A percentile compares a stretch with the other conserved stretches of the same genome.
These are phyloP conservation scores for Sarcocystis neurona DNA, from an alignment of 169 alveolate species.

Conservation along the genomic window DNA sequence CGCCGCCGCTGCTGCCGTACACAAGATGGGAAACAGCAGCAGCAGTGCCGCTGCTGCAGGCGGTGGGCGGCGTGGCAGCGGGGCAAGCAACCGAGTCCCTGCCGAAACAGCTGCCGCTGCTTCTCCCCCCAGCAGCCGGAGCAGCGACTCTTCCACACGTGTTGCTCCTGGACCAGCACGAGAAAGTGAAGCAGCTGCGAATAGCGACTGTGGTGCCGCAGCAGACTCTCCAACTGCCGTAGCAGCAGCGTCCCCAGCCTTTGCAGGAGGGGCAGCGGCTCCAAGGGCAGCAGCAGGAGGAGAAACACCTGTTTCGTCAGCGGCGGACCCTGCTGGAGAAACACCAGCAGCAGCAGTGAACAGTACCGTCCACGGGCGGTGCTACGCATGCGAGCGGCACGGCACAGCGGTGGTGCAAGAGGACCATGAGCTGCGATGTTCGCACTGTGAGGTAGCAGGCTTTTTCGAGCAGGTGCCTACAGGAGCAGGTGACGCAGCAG, in stretches of 20 bases:
- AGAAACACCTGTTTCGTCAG: too few relatives aligned
- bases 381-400: neutral
- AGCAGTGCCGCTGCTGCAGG: neutral
- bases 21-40: neutral
- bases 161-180: too few relatives aligned
- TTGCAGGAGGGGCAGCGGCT: too few relatives aligned
- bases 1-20: neutral
- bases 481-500: neutral
- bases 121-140: neutral
- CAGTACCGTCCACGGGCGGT: neutral
- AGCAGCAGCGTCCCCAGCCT: too few relatives aligned
- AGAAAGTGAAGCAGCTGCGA: too few relatives aligned
- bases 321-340: too few relatives aligned
- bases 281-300: too few relatives aligned
- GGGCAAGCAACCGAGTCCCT: too few relatives aligned
- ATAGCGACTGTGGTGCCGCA: too few relatives aligned
- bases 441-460: neutral
- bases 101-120: neutral
- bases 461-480: neutral
- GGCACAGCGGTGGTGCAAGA: neutral
- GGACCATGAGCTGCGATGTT: neutral
- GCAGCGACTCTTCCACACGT: neutral
- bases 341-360: too few relatives aligned
- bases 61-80: neutral
- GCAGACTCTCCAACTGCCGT: too few relatives aligned